Conservation (phyloP, 768 basidiomycete species). For the Boletus pseudo-olivaceus region DNA sequence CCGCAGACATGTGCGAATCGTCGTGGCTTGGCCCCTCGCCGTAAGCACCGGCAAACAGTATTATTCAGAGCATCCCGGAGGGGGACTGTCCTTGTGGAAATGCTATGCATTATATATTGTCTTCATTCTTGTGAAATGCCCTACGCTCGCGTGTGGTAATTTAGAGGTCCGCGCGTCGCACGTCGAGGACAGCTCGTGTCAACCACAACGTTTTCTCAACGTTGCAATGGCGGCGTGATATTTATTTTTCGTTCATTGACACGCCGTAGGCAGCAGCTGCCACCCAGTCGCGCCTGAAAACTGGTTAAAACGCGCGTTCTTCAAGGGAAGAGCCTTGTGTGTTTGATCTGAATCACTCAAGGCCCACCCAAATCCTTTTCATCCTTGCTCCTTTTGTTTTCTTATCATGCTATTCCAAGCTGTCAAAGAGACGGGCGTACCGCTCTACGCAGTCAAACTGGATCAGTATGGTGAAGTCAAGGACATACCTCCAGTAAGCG, state of each 20-base stretch:
- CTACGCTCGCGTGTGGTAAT: conserved; percentile 3
- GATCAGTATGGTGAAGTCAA: conserved; percentile 29
- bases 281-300: neutral
- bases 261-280: conserved; percentile 12
- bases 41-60: neutral
- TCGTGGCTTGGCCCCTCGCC: neutral
- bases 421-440: conserved; percentile 22
- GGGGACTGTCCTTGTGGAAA: neutral
- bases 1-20: neutral
- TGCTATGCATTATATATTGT: neutral
- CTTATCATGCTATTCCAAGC: conserved; percentile 9
- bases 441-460: conserved; percentile 24
- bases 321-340: neutral
- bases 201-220: conserved; percentile 30
- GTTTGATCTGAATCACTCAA: neutral
- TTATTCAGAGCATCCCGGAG: too few species aligned
- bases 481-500: conserved; percentile 27
- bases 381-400: neutral
- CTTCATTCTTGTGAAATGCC: neutral
- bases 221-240: conserved; percentile 22
- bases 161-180: conserved; percentile 5
- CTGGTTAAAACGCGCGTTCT: conserved; percentile 13
- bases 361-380: neutral
- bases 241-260: neutral
- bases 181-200: conserved; percentile 20